Base-by-base conservation (phyloP, 2,329 filamentous ascomycete genomes). In the Pseudopyrenochaeta lycopersici region DNA sequence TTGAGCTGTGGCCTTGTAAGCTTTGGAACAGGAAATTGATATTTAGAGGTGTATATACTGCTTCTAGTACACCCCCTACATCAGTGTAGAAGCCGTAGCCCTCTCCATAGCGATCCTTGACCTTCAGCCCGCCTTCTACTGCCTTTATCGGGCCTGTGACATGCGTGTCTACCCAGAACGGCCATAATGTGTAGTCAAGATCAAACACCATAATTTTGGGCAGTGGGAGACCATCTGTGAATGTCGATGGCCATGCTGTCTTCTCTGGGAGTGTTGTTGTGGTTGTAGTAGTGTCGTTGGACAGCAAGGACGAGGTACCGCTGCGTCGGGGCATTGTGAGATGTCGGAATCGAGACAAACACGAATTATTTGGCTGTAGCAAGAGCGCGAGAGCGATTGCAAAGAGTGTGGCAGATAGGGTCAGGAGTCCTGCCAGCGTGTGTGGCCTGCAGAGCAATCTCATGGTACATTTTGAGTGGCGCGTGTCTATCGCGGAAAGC, bases 121-220 rank as follows among this genome's bases (percentile, higher is more conserved):
- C 81, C 58, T 76, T 78, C 38, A 76, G 61, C 4, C 80, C 80
- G 32, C 73, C 72, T 35, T 76, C 68, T 7, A 68, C 68, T 3
- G 76, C 66, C 61, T 87, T 88, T 44, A 97, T 78, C 0, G 92
- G 93, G 6, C 87, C 84, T 20, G 87, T 86, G 66, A 95, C 90
- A 77, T 97, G 93, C 3, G 92, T 97, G 80, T 98, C 95, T 1
- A 96, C 89, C 94, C 94, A 98, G 78, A 97, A 97, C 4, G 93
- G 92, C 95, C 94, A 98, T n/a, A 98, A 83, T 0, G 95, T 98
- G 82, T 97, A 98, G 82, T 98, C 94, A 58, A 98, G 86, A 75
- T 98, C 95, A 79, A 98, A 97, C 60, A 95, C 90, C 66, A 98
- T 84, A 63, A 97, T 84, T 57, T 88, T 87, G 0, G 93, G 93